Conservation (phyloP, 495 filamentous ascomycete species). For the Talaromyces nanjingensis region DNA sequence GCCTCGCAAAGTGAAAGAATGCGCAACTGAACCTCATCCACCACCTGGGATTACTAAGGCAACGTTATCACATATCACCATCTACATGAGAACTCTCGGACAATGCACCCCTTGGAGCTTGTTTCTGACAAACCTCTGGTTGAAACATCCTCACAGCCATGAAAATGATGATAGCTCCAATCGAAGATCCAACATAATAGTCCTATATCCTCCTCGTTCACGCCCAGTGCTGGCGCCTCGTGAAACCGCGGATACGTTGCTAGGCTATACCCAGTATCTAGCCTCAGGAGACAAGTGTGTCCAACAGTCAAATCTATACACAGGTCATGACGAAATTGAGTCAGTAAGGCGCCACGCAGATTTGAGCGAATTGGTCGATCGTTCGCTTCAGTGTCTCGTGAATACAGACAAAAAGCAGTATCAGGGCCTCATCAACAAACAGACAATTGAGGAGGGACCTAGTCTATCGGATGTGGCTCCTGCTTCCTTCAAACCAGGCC, state of each 20-base stretch:
- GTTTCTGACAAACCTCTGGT: constrained; percentile 1
- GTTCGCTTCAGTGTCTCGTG: constrained; percentile 23
- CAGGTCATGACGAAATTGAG: background rate
- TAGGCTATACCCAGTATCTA: background rate
- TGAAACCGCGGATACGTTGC: background rate
- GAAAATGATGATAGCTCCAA: background rate
- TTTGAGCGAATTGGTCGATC: constrained; percentile 16
- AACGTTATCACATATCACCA: background rate
- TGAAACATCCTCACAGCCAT: background rate
- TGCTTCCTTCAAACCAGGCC: constrained; percentile 27
- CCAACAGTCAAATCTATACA: background rate
- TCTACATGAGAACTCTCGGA: background rate
- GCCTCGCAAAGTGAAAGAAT: constrained; percentile 1
- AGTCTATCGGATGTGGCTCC: constrained; percentile 26
- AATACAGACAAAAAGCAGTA: background rate
- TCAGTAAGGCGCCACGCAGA: background rate
- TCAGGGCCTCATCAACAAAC: constrained; percentile 5
- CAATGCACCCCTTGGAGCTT: background rate
- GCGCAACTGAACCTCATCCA: background rate
- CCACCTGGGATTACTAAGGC: background rate
- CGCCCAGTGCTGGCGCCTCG: background rate
- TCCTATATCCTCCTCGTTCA: background rate
- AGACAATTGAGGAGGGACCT: constrained; percentile 8
- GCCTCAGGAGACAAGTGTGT: background rate
- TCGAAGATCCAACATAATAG: background rate